Percentiles rank a stretch among this genome's conserved stretches.
Evolutionary conservation across 176 grass and related monocot species (phyloP).

Genomic region (Paspalum notatum): DNA sequence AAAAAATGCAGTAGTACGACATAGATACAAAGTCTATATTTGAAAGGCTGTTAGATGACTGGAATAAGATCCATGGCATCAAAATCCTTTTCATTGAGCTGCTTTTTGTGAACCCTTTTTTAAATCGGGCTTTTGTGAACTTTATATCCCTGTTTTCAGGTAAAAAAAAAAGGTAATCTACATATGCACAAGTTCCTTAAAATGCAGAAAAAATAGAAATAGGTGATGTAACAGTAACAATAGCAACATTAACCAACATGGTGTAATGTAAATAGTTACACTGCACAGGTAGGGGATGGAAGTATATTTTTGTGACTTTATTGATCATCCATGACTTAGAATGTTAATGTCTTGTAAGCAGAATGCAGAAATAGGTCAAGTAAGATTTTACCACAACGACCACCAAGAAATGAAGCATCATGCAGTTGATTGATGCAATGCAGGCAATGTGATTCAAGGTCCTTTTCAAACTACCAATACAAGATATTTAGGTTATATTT

Average conservation of each 20-base stretch:
- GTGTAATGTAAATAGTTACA: not conserved
- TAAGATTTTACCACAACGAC: not conserved
- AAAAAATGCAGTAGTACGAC: not conserved
- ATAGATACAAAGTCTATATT: not conserved
- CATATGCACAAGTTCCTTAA: not conserved
- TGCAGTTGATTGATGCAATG: not conserved
- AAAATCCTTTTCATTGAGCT: not conserved
- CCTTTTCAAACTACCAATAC: not conserved
- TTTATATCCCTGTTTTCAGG: not conserved
- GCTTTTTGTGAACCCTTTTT: not conserved
- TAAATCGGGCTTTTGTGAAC: not conserved
- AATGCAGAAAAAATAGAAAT: not conserved
- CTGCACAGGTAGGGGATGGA: not conserved
- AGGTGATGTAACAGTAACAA: not conserved
- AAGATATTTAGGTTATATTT: not conserved
- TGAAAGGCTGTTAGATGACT: not conserved
- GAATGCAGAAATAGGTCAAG: not conserved
- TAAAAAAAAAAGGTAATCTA: not conserved
- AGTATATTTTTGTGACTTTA: not conserved
- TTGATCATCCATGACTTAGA: not conserved
- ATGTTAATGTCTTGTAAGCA: not conserved
- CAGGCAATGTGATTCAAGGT: not conserved
- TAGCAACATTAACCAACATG: not conserved
- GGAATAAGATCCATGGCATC: not conserved
- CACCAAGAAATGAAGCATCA: not conserved